A percentile compares a stretch with the other conserved stretches of the same genome.
These are phyloP conservation scores for Asterophora parasitica DNA, from an alignment of 768 basidiomycete species.

Conservation along the genomic window DNA sequence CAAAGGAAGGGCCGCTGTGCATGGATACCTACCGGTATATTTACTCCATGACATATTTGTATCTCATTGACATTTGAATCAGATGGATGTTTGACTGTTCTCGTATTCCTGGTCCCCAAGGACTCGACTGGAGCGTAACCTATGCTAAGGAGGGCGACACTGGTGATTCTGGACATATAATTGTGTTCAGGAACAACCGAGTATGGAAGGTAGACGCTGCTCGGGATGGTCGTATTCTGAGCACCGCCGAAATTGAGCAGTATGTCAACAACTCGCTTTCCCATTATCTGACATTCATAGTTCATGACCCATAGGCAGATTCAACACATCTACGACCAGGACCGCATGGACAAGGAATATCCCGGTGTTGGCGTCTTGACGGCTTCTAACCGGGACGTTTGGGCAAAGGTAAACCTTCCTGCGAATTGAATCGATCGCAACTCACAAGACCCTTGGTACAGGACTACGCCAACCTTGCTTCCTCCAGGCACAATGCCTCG, in stretches of 20 bases:
- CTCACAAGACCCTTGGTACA: slow-evolving; percentile 18
- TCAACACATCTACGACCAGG: slow-evolving; percentile 60
- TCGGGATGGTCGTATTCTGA: slow-evolving; percentile 50
- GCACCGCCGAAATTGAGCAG: slow-evolving; percentile 63
- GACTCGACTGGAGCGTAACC: slow-evolving; percentile 73
- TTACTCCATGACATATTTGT: background rate
- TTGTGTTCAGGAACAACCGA: slow-evolving; percentile 82
- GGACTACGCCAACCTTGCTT: slow-evolving; percentile 61
- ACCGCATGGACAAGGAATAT: slow-evolving; percentile 46
- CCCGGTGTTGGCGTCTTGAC: slow-evolving; percentile 77
- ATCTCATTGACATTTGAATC: background rate
- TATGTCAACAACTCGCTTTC: slow-evolving; percentile 22
- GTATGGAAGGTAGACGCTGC: slow-evolving; percentile 76
- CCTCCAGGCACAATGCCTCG: slow-evolving; percentile 54
- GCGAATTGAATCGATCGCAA: slow-evolving; percentile 1
- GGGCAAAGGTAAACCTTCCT: slow-evolving; percentile 72
- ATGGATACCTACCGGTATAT: slow-evolving; percentile 82
- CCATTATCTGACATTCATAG: too few relatives aligned
- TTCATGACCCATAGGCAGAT: slow-evolving; percentile 49
- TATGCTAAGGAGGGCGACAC: slow-evolving; percentile 53
- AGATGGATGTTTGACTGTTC: slow-evolving; percentile 95
- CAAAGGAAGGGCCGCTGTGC: slow-evolving; percentile 68
- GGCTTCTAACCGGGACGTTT: slow-evolving; percentile 76
- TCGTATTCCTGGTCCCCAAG: slow-evolving; percentile 69
- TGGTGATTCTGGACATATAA: slow-evolving; percentile 70